These are phyloP conservation scores for Corniculantispora saksenae DNA, from an alignment of 2,329 filamentous ascomycete species.

Conservation along the genomic window DNA sequence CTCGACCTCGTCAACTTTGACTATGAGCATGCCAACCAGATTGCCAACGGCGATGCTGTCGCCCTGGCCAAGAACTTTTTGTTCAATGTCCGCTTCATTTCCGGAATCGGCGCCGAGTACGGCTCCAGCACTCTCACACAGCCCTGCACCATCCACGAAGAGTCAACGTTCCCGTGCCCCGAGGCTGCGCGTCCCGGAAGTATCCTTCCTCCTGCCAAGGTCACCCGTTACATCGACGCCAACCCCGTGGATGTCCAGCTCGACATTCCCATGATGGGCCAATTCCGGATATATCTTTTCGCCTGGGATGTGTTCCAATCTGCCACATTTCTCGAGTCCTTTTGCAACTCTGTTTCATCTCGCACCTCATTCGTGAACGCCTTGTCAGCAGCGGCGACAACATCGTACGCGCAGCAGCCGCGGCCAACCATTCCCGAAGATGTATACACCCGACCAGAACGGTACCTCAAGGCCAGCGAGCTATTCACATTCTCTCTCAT, in stretches of 20 bases:
- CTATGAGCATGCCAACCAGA: conserved; percentile 57
- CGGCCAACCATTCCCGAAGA: conserved; percentile 61
- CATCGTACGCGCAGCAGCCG: conserved; percentile 63
- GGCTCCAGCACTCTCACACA: conserved; percentile 53
- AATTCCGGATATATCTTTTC: conserved; percentile 76
- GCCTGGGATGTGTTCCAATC: conserved; percentile 61
- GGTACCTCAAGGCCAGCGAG: conserved; percentile 68
- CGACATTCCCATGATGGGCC: conserved; percentile 74
- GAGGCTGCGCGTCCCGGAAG: conserved; percentile 50
- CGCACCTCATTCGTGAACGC: conserved; percentile 58
- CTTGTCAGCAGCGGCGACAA: conserved; percentile 58
- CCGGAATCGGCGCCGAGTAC: conserved; percentile 67
- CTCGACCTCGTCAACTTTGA: conserved; percentile 62
- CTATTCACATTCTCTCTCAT: conserved; percentile 71
- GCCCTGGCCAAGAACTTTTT: conserved; percentile 69
- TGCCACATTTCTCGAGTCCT: conserved; percentile 57
- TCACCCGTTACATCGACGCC: conserved; percentile 73
- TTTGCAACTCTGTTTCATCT: conserved; percentile 57
- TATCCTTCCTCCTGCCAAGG: conserved; percentile 66
- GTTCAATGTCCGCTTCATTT: conserved; percentile 72
- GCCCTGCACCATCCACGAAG: conserved; percentile 43
- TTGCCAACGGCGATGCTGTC: conserved; percentile 61
- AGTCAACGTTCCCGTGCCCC: conserved; percentile 25
- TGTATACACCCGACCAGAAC: conserved; percentile 64
- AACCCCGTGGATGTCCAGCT: conserved; percentile 78